Percentiles rank a stretch among this genome's conserved stretches.
Conservation (phyloP, 2,329 filamentous ascomycete genomes). For the Aspergillus candidus region DNA sequence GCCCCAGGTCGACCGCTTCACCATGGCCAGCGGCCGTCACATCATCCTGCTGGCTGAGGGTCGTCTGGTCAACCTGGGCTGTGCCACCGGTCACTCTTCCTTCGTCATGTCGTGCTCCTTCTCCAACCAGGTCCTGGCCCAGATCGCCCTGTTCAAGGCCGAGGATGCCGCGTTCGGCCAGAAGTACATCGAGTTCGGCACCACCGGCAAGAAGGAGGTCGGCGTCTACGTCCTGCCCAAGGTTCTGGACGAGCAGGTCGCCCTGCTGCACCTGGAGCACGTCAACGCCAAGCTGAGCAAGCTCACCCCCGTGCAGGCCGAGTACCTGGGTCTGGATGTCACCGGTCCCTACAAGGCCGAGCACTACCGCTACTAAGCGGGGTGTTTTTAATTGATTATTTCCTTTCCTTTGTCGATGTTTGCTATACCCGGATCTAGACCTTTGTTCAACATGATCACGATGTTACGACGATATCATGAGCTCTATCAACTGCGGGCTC, state of each 20-base stretch:
- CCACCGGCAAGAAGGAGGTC: slow-evolving; percentile 80
- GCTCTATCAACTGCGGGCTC: slow-evolving; percentile 37
- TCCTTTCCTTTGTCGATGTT: slow-evolving; percentile 23
- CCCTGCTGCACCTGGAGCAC: slow-evolving; percentile 85
- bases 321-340: slow-evolving; percentile 80
- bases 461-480: slow-evolving; percentile 50
- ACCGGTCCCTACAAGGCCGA: slow-evolving; percentile 97
- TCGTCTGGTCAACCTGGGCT: slow-evolving; percentile 98
- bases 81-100: slow-evolving; percentile 96
- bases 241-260: slow-evolving; percentile 98
- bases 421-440: slow-evolving; percentile 35
- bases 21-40: slow-evolving; percentile 87
- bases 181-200: slow-evolving; percentile 96
- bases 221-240: slow-evolving; percentile 97
- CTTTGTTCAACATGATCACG: slow-evolving; percentile 53
- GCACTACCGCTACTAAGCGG: slow-evolving; percentile 66
- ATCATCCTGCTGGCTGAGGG: slow-evolving; percentile 98
- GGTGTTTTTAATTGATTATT: slow-evolving; percentile 12
- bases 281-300: slow-evolving; percentile 90
- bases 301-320: slow-evolving; percentile 79
- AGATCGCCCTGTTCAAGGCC: slow-evolving; percentile 97
- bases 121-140: slow-evolving; percentile 99
- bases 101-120: slow-evolving; percentile 99
- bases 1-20: slow-evolving; percentile 98
- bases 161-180: slow-evolving; percentile 77